A percentile compares a stretch with the other conserved stretches of the same genome.
These are phyloP conservation scores for Trichophaea hybrida DNA, from an alignment of 2,329 filamentous ascomycete species.

Conservation along the genomic window DNA sequence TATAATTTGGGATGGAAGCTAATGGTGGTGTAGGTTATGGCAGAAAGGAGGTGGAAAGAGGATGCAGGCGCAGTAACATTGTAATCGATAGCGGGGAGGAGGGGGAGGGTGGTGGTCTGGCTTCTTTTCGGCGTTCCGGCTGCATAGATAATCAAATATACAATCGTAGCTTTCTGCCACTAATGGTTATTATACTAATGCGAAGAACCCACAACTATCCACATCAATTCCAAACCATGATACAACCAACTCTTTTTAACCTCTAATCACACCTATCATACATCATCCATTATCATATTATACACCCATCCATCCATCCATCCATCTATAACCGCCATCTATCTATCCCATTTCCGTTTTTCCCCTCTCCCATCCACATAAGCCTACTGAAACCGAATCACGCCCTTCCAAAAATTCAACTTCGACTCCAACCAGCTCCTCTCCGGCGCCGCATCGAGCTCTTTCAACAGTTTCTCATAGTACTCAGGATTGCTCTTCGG, in stretches of 20 bases:
- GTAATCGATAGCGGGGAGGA: too few relatives aligned
- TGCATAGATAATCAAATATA: too few relatives aligned
- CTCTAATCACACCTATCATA: too few relatives aligned
- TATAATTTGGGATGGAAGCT: constrained; percentile 22
- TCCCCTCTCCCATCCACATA: background rate
- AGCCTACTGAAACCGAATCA: constrained; percentile 27
- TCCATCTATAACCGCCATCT: background rate
- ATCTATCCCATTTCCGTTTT: background rate
- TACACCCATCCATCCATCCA: background rate
- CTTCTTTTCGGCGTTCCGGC: too few relatives aligned
- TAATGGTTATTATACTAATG: background rate
- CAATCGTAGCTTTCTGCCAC: too few relatives aligned
- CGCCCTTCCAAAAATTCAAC: constrained; percentile 43
- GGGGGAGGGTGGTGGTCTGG: too few relatives aligned
- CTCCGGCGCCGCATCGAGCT: constrained; percentile 49
- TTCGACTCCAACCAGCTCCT: constrained; percentile 41
- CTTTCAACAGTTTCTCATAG: constrained; percentile 45
- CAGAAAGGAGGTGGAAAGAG: constrained; percentile 27
- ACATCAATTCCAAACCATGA: background rate
- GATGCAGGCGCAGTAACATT: constrained; percentile 24
- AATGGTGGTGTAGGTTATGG: constrained; percentile 13
- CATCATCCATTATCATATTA: too few relatives aligned
- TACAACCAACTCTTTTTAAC: too few relatives aligned
- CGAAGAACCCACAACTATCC: background rate
- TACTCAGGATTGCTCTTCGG: constrained; percentile 51